Evolutionary conservation across 75 land plant species (phyloP).

Genomic region (Selaginella tamariscina): DNA sequence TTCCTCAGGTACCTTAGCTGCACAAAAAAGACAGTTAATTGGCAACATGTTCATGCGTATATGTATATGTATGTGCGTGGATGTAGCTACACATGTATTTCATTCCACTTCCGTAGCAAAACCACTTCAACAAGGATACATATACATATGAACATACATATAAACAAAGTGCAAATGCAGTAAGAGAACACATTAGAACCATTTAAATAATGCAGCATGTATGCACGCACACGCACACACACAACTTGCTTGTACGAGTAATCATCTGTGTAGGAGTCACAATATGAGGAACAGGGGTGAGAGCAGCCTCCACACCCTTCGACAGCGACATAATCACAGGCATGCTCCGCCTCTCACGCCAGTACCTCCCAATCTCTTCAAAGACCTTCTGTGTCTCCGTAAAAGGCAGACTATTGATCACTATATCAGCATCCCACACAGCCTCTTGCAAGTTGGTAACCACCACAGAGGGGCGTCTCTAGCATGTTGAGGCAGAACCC

Average conservation of each 20-base stretch:
- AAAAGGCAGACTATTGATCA: conserved; percentile 5
- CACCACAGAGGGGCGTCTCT: not conserved
- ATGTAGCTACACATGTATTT: too few species aligned
- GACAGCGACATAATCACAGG: conserved; percentile 6
- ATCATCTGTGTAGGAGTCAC: conserved; percentile 13
- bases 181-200: too few species aligned
- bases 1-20: conserved; percentile 2
- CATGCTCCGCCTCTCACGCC: conserved; percentile 5
- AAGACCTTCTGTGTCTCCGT: conserved; percentile 2
- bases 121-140: too few species aligned
- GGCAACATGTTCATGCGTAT: too few species aligned
- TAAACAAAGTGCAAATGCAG: too few species aligned
- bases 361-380: conserved; percentile 9
- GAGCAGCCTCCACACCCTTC: conserved; percentile 8
- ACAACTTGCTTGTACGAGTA: not conserved
- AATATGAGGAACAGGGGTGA: conserved; percentile 9
- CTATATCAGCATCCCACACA: conserved; percentile 13
- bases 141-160: too few species aligned
- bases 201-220: too few species aligned
- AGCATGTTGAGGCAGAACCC: conserved; percentile 10
- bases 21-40: too few species aligned
- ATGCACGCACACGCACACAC: too few species aligned
- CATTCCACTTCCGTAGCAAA: too few species aligned
- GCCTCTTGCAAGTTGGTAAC: conserved; percentile 11
- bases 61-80: too few species aligned